phyloP scores from a whole-genome alignment of 257 asterid genomes.

The Schizonepeta tenuifolia region DNA sequence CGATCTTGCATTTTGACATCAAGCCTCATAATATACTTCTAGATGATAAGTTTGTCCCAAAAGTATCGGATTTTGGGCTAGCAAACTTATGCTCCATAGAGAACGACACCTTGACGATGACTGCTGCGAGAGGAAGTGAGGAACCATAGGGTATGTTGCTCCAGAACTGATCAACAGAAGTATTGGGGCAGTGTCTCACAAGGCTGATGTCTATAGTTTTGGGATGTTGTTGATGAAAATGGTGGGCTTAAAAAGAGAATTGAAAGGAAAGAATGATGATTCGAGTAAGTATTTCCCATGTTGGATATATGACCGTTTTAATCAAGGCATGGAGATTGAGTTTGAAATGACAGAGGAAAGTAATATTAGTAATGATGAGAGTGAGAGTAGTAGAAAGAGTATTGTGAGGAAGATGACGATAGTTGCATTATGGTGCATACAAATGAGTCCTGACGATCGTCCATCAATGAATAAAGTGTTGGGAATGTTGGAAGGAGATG shows the following conservation, averaged over 20 bases:
- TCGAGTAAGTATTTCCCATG: constrained; percentile 5
- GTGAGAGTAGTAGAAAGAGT: background rate
- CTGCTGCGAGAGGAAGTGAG: too few relatives aligned
- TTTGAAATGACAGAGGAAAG: background rate
- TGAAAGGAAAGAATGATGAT: background rate
- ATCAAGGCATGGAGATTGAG: background rate
- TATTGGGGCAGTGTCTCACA: background rate
- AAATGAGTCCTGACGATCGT: background rate
- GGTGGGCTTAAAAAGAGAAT: constrained; percentile 3
- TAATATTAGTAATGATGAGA: background rate
- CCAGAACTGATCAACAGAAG: too few relatives aligned
- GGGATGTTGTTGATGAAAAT: constrained; percentile 13
- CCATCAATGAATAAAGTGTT: constrained; percentile 20
- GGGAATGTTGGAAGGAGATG: constrained; percentile 1
- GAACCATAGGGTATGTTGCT: too few relatives aligned
- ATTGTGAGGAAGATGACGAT: constrained; percentile 11
- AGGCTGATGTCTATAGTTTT: constrained; percentile 16
- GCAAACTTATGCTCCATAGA: constrained; percentile 18
- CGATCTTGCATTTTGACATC: constrained; percentile 28
- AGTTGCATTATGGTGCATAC: constrained; percentile 16
- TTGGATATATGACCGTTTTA: constrained; percentile 1
- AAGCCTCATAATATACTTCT: constrained; percentile 32
- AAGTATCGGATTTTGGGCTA: constrained; percentile 34
- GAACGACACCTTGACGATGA: too few relatives aligned
- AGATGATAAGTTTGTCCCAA: constrained; percentile 25